phyloP scores from a whole-genome alignment of 2,329 filamentous ascomycete species.

The Neonectria faginata region DNA sequence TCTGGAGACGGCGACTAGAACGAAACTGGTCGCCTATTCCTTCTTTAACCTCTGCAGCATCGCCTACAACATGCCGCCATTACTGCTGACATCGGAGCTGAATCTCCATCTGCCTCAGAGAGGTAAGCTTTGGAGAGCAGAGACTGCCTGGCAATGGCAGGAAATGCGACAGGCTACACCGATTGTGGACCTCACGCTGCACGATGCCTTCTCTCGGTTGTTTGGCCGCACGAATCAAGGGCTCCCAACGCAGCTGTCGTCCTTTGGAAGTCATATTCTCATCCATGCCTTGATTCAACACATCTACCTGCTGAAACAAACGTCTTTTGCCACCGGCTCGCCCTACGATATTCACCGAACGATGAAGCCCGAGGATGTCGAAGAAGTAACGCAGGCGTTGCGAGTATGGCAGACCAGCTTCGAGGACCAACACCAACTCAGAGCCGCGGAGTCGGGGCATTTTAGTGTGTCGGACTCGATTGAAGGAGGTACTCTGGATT shows the following conservation, averaged over 20 bases:
- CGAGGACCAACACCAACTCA: constrained; percentile 65
- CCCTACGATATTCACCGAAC: constrained; percentile 63
- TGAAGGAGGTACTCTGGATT: constrained; percentile 71
- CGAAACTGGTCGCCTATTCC: constrained; percentile 70
- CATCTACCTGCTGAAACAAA: constrained; percentile 76
- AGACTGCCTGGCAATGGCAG: constrained; percentile 70
- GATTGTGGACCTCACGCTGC: constrained; percentile 64
- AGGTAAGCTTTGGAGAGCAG: constrained; percentile 68
- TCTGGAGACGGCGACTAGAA: constrained; percentile 67
- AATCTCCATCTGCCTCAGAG: constrained; percentile 66
- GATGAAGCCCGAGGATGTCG: constrained; percentile 66
- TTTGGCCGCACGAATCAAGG: constrained; percentile 64
- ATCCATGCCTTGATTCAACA: constrained; percentile 80
- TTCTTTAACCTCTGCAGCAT: constrained; percentile 74
- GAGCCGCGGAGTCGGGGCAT: constrained; percentile 61
- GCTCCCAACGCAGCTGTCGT: constrained; percentile 64
- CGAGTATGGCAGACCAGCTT: constrained; percentile 70
- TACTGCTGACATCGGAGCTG: constrained; percentile 70
- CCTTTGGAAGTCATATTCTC: constrained; percentile 76
- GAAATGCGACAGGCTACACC: constrained; percentile 65
- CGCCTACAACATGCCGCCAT: constrained; percentile 69
- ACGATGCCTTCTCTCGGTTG: constrained; percentile 67
- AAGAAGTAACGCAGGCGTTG: constrained; percentile 66
- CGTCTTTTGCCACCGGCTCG: constrained; percentile 62
- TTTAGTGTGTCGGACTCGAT: constrained; percentile 62